Conservation (phyloP, 805 yeast species). For the Jamesozyma piceae region DNA sequence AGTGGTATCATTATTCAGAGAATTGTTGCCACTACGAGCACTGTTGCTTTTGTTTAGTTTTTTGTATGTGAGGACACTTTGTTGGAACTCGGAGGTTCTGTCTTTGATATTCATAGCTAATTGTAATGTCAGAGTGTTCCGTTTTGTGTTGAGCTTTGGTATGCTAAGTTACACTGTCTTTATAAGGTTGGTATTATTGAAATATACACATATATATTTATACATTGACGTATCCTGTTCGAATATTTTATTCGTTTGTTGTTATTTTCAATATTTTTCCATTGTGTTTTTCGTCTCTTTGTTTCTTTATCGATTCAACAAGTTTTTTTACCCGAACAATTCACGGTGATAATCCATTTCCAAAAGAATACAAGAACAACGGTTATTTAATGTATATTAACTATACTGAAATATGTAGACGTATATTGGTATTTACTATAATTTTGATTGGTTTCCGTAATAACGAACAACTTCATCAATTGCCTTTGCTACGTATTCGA, state of each 20-base stretch:
- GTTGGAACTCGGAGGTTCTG: conserved; percentile 86
- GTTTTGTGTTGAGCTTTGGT: no score
- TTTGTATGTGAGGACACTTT: conserved; percentile 73
- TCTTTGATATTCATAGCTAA: conserved; percentile 43
- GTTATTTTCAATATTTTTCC: neutral
- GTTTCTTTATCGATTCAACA: neutral
- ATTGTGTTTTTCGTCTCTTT: neutral
- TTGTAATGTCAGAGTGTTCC: no score
- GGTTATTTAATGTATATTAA: no score
- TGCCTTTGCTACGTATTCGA: conserved; percentile 68
- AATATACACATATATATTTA: no score
- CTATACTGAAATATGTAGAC: neutral
- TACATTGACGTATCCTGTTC: no score
- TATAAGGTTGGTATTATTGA: no score
- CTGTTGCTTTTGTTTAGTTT: conserved; percentile 46
- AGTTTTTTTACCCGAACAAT: neutral
- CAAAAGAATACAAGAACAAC: neutral
- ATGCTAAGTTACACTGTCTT: no score
- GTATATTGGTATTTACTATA: conserved; percentile 12
- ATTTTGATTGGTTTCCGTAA: conserved; percentile 30
- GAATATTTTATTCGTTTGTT: no score
- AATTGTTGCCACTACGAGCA: conserved; percentile 15
- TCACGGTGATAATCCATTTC: neutral
- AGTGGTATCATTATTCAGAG: neutral
- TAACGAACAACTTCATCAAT: conserved; percentile 65